Base-by-base conservation (phyloP, 2,329 filamentous ascomycete species). In the Trichoderma sp. region DNA sequence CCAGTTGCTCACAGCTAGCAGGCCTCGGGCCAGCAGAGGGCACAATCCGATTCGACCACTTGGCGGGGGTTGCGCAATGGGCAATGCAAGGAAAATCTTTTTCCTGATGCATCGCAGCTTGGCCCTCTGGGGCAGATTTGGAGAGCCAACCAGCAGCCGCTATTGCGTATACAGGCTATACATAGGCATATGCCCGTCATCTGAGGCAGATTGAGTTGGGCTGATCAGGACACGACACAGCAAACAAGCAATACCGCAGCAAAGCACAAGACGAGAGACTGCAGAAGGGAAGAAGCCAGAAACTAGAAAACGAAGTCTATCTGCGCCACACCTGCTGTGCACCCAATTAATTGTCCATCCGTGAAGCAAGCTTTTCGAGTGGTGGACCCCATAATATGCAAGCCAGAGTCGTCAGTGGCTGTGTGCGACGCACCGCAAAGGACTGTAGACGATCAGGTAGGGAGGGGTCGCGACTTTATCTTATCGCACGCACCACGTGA, bases 401-500 rank as follows among this genome's bases (percentile, higher is more conserved):
- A 60, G 37, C 58, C 35, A 24, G 16, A 24, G 62, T 43, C 33
- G 62, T 43, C 62, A 56, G 62, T 56, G 62, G 62, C 62, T 65
- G 62, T 24, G 33, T 37, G 60, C 31, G 37, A 40, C 37, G 40
- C 40, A 43, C 40, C 5, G 37, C 37, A 19, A 43, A 43, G 10
- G 37, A 19, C 19, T 19, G 21, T 60, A 7, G 24, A 24, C 10
- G 16, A 27, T 2, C 14, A 43, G 37, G 27, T 27, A 27, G 27
- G 7, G 61, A 55, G 61, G 61, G 61, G 61, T 56, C 27, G 27
- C 37, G 11, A 10, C 10, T 16, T 24, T 33, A 66, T 59, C 68
- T 66, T 56, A 62, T 66, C 68, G 71, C 70, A 72, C 71, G 71
- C 70, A 65, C 72, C 72, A 73, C 72, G 71, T 73, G 72, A 73